phyloP scores from a whole-genome alignment of 169 alveolate species.

The Prorocentrum cordatum region DNA sequence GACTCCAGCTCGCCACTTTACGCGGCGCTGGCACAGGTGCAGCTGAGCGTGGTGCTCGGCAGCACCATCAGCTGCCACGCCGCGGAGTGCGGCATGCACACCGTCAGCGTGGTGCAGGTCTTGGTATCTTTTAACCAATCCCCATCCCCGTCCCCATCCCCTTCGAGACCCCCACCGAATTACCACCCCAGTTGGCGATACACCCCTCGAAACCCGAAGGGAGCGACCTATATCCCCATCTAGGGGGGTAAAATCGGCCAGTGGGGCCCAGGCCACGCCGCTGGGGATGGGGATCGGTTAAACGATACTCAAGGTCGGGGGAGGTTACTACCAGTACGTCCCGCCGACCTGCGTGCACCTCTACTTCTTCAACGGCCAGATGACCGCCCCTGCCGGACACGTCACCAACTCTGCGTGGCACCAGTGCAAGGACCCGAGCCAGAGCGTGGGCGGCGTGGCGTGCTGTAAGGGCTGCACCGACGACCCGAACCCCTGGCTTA shows the following conservation, averaged over 20 bases:
- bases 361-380: slow-evolving; percentile 16
- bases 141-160: no score
- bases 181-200: no score
- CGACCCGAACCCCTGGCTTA: neutral
- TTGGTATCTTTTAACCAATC: no score
- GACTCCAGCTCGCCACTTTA: no score
- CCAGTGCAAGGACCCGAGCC: no score
- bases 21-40: no score
- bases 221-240: no score
- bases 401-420: neutral
- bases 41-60: slow-evolving; percentile 2
- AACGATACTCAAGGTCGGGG: no score
- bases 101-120: slow-evolving; percentile 18
- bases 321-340: slow-evolving; percentile 14
- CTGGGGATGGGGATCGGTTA: no score
- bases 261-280: no score
- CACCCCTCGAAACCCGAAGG: neutral
- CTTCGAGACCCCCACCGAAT: no score
- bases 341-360: slow-evolving; percentile 28
- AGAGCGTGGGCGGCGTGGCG: neutral
- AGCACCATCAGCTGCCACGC: neutral
- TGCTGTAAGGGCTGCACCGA: neutral
- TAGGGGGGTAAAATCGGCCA: no score
- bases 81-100: slow-evolving; percentile 34
- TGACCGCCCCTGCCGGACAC: neutral